These are phyloP conservation scores for Lentinula sp. DNA, from an alignment of 768 basidiomycete species.

Conservation along the genomic window DNA sequence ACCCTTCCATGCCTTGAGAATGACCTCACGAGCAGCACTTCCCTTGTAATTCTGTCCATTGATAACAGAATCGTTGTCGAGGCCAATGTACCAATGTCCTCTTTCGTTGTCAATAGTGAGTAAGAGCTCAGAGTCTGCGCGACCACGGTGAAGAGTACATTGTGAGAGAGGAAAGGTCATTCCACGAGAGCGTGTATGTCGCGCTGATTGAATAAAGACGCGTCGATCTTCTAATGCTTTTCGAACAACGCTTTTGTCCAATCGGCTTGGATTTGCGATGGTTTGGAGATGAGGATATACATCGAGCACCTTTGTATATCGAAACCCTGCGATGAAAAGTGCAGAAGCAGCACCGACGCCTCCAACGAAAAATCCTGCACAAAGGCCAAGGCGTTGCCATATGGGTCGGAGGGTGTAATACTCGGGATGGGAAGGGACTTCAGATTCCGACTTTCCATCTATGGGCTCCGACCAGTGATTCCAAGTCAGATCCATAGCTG, in stretches of 20 bases:
- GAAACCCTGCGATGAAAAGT: slow-evolving; percentile 21
- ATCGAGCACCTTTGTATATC: slow-evolving; percentile 25
- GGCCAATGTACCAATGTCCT: slow-evolving; percentile 28
- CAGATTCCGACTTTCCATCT: not conserved
- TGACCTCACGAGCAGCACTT: slow-evolving; percentile 17
- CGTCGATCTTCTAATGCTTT: slow-evolving; percentile 13
- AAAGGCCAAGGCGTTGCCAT: slow-evolving; percentile 27
- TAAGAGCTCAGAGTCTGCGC: slow-evolving; percentile 25
- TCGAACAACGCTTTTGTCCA: not conserved
- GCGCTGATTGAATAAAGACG: slow-evolving; percentile 25
- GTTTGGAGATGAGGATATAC: slow-evolving; percentile 14
- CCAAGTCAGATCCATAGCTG: slow-evolving; percentile 6
- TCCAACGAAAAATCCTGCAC: slow-evolving; percentile 20
- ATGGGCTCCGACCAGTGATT: slow-evolving; percentile 5
- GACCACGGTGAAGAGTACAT: slow-evolving; percentile 23
- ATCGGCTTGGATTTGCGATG: not conserved
- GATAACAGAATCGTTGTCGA: slow-evolving; percentile 20
- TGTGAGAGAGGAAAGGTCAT: slow-evolving; percentile 17
- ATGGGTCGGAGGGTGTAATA: slow-evolving; percentile 22
- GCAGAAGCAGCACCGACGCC: slow-evolving; percentile 23
- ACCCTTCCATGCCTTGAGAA: slow-evolving; percentile 22
- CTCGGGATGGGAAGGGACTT: slow-evolving; percentile 3
- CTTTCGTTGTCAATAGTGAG: slow-evolving; percentile 21
- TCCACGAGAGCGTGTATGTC: slow-evolving; percentile 22
- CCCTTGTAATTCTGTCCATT: slow-evolving; percentile 14